Conservation (phyloP, 2,329 filamentous ascomycete species). For the Botrytis paeoniae region DNA sequence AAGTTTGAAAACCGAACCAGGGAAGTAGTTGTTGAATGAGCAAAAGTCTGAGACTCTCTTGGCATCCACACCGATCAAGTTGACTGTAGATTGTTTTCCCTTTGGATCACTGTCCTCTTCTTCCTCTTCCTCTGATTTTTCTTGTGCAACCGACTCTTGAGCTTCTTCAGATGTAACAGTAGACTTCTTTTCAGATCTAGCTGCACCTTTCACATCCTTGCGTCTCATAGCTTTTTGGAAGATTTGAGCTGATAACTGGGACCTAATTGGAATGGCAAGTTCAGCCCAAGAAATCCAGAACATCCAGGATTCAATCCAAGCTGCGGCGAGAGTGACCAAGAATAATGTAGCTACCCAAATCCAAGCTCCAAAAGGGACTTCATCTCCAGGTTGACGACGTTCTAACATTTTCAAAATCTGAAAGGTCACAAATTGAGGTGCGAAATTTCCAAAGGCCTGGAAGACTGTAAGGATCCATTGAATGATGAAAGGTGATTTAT, state of each 20-base stretch:
- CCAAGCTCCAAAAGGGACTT: slow-evolving; percentile 56
- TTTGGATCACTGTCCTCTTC: slow-evolving; percentile 51
- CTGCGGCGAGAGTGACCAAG: slow-evolving; percentile 49
- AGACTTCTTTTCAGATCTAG: slow-evolving; percentile 46
- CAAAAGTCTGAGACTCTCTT: slow-evolving; percentile 67
- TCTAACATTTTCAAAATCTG: slow-evolving; percentile 66
- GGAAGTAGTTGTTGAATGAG: slow-evolving; percentile 63
- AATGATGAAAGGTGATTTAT: slow-evolving; percentile 52
- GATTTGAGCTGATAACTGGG: slow-evolving; percentile 67
- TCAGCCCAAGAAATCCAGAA: slow-evolving; percentile 65
- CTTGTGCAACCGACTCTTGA: slow-evolving; percentile 27
- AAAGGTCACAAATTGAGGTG: slow-evolving; percentile 67
- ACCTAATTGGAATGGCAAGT: slow-evolving; percentile 63
- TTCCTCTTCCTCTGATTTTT: slow-evolving; percentile 39
- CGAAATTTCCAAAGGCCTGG: slow-evolving; percentile 49
- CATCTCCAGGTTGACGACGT: slow-evolving; percentile 44
- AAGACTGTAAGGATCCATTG: slow-evolving; percentile 56
- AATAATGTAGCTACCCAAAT: slow-evolving; percentile 66
- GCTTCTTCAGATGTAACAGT: slow-evolving; percentile 29
- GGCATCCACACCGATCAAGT: slow-evolving; percentile 74
- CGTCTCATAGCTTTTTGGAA: slow-evolving; percentile 75
- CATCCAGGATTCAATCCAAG: slow-evolving; percentile 62
- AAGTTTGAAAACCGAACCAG: slow-evolving; percentile 60
- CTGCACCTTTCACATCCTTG: slow-evolving; percentile 68
- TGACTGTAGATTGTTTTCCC: slow-evolving; percentile 69